These are phyloP conservation scores for Cochliopodium minus DNA, from an alignment of 208 protist species.

Conservation along the genomic window DNA sequence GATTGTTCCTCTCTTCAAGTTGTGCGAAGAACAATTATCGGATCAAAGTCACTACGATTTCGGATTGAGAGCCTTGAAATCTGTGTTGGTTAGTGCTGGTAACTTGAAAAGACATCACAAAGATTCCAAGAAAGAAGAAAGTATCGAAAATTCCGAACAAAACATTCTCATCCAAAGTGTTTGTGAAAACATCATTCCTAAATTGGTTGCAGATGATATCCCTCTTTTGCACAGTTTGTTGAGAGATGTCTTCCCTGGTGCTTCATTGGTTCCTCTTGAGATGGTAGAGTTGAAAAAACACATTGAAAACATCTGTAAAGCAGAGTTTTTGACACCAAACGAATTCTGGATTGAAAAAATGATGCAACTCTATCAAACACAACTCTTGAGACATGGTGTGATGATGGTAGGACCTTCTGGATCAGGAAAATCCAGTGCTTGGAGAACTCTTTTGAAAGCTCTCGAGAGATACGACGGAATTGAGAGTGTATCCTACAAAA, in stretches of 20 bases:
- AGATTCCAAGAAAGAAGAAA: neutral
- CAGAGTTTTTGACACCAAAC: conserved; percentile 33
- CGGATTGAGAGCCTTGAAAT: conserved; percentile 97
- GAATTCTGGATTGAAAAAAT: conserved; percentile 86
- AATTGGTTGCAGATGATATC: conserved; percentile 83
- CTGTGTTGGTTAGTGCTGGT: conserved; percentile 88
- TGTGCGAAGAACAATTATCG: conserved; percentile 92
- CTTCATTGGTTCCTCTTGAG: conserved; percentile 28
- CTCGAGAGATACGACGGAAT: conserved; percentile 45
- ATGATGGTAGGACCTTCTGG: conserved; percentile 97
- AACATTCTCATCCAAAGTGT: conserved; percentile 71
- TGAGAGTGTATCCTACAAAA: conserved; percentile 66
- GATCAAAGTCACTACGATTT: conserved; percentile 99
- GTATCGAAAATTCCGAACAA: conserved; percentile 45
- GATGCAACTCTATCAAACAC: conserved; percentile 86
- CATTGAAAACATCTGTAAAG: conserved; percentile 53
- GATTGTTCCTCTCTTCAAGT: conserved; percentile 90
- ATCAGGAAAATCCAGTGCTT: conserved; percentile 85
- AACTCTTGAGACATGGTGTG: conserved; percentile 86
- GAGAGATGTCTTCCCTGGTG: conserved; percentile 84
- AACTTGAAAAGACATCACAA: conserved; percentile 62
- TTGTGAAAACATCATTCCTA: conserved; percentile 86
- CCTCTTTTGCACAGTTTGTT: conserved; percentile 76
- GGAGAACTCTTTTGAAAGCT: conserved; percentile 75
- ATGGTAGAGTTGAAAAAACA: conserved; percentile 40